Evolutionary conservation across 179 eudicot genomes (phyloP), one percentile per base, ranked within the genome.

Genomic region (Camellia oleifera): DNA sequence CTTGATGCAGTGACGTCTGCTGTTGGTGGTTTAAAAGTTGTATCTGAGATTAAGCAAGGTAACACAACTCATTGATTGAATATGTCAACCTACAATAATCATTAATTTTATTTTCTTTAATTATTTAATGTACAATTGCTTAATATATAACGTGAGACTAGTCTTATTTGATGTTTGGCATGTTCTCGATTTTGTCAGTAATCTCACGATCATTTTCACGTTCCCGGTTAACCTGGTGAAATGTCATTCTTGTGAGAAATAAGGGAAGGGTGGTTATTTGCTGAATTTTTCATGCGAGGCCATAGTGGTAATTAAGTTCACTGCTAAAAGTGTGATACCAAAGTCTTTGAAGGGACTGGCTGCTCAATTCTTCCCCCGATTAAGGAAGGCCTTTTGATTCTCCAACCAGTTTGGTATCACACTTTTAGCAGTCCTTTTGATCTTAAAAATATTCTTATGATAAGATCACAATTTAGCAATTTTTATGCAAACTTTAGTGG

Each of bases 11-110:
- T 95, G 84, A 86, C 89, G 77, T 93, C 98, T 76, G 98, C 97
- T 86, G 93, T 95, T 83, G 95, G 91, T 65, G 98, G 98, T 84
- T 82, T 95, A 75, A 89, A 87, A 80, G 88, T 95, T 82, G 97
- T 93, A 72, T 82, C 97, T 66, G 88, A 88, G 57, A 77, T 93
- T 48, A 77, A 86, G 67, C 88, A 92, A 85, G 98, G 98, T 94
- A 83, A 86, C n/a, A 62, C 63, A 44, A 74, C 74, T 26, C 48
- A 23, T 64, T 79, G 18, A 58, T 52, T 61, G 65, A 9, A 65
- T 17, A 17, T 61, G 20, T 18, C 23, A 3, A n/a, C 26, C 65
- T 26, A 57, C 61, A 48, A 61, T 17, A 73, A 52, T 12, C 50
- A 7, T 46, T 15, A 52, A 40, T 7, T 74, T 48, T 48, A 72